phyloP scores from a whole-genome alignment of 148 eudicot species.

The Limonium bicolor region DNA sequence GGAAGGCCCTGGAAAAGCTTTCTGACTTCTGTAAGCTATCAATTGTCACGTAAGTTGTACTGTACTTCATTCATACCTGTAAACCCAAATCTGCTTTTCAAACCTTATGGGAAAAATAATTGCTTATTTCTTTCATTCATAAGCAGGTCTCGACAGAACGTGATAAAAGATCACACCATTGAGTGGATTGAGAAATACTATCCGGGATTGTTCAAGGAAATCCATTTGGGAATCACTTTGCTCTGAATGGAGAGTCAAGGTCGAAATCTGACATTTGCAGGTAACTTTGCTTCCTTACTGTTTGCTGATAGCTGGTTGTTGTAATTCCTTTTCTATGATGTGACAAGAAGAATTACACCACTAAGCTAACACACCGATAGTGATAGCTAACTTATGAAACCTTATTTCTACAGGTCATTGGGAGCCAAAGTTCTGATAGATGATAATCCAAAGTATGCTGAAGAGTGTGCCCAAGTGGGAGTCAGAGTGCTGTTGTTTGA shows the following conservation, averaged over 20 bases:
- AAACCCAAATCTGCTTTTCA: too few species aligned
- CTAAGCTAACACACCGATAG: too few species aligned
- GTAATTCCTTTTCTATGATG: too few species aligned
- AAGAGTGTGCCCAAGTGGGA: conserved; percentile 67
- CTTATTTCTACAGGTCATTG: conserved; percentile 70
- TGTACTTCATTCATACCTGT: background rate
- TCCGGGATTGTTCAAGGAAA: conserved; percentile 62
- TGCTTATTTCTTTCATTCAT: conserved; percentile 7
- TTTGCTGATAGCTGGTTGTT: background rate
- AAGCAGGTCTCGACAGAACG: conserved; percentile 64
- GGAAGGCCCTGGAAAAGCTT: conserved; percentile 41
- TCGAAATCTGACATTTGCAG: conserved; percentile 80
- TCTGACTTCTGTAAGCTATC: conserved; percentile 49
- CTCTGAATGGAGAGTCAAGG: conserved; percentile 59
- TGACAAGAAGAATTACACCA: too few species aligned
- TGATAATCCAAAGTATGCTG: conserved; percentile 68
- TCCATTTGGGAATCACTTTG: conserved; percentile 89
- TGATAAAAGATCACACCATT: conserved; percentile 66
- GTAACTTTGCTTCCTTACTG: conserved; percentile 9
- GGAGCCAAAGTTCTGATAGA: conserved; percentile 76
- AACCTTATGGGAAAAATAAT: too few species aligned
- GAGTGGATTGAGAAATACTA: conserved; percentile 70
- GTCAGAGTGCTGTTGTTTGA: conserved; percentile 62
- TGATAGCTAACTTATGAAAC: too few species aligned
- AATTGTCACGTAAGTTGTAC: conserved; percentile 64